Base-by-base conservation (phyloP, 2,329 filamentous ascomycete genomes). In the Neurospora sp. region DNA sequence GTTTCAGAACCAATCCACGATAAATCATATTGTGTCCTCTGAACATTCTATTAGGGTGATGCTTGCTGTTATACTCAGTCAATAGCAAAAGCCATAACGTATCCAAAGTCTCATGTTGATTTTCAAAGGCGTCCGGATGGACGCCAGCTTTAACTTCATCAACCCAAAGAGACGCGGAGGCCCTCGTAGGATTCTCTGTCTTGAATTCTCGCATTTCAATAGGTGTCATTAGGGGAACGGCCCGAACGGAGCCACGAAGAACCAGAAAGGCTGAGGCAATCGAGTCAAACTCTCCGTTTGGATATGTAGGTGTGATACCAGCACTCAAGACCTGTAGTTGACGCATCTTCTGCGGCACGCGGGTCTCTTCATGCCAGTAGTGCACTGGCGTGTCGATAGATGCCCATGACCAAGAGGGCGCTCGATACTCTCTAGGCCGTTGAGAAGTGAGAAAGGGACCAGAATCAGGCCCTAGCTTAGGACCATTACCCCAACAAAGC, bases 341-440 rank as follows among this genome's bases (percentile, higher is more conserved):
- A 3, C 19, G 46, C 8, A 6, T 1, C 46, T 28, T 52, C 10
- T 3, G 1, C 10, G 2, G 46, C 19, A 0, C 19, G 46, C n/a
- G 0, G 19, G n/a, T n/a, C n/a, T 1, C 0, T 15, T 15, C 2
- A 52, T 57, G 46, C 46, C 46, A 57, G 1, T 57, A 57, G 11
- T 15, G 1, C 46, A 57, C 46, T 8, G 23, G 46, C 5, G 23
- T 57, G 37, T 70, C 69, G 11, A 72, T 10, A 2, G 69, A 67
- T 11, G 69, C 70, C 69, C 70, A 72, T 17, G 69, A 69, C 70
- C 70, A 72, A 4, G 70, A 72, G 11, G 70, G 70, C 1, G 70
- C 70, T 6, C 70, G 38, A 6, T 72, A 70, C 33, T 52, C 66
- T 12, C 8, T 46, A 4, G 40, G 43, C 15, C 38, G 38, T 57